phyloP scores from a whole-genome alignment of 225 moss, liverwort and hornwort genomes.

The Marchantia polymorpha region DNA sequence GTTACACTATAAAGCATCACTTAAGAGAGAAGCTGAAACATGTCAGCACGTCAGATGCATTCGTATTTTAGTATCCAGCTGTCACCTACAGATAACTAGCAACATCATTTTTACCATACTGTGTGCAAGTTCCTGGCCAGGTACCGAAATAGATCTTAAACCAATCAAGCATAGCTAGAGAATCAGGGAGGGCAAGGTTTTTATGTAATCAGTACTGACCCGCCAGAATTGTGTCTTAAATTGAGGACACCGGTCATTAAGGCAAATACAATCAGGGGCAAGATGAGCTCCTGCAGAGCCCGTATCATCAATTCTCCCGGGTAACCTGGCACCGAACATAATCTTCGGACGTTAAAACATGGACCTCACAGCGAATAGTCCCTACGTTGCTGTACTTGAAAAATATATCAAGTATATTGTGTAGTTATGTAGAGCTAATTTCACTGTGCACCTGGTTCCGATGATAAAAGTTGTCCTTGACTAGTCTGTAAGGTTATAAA shows the following conservation, averaged over 20 bases:
- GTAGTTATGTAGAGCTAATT: background rate
- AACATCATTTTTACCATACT: no score
- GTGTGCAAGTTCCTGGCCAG: no score
- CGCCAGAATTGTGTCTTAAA: constrained; percentile 50
- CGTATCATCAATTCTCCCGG: constrained; percentile 88
- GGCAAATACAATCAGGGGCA: constrained; percentile 84
- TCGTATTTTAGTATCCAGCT: no score
- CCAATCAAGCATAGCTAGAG: background rate
- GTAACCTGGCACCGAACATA: constrained; percentile 50
- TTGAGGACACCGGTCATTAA: constrained; percentile 91
- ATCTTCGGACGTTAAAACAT: background rate
- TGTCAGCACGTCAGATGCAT: background rate
- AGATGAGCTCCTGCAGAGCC: constrained; percentile 76
- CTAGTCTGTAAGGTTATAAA: background rate
- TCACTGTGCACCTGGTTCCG: background rate
- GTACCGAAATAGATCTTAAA: background rate
- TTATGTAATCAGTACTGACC: constrained; percentile 16
- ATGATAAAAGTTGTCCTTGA: background rate
- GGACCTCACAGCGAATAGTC: background rate
- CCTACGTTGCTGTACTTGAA: background rate
- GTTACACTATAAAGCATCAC: no score
- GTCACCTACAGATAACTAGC: no score
- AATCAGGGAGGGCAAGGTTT: background rate
- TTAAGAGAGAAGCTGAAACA: background rate
- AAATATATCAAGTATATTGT: background rate